Percentiles rank a stretch among this genome's conserved stretches.
phyloP scores from a whole-genome alignment of 331 rosid genomes.

The Rhamnella rubrinervis region DNA sequence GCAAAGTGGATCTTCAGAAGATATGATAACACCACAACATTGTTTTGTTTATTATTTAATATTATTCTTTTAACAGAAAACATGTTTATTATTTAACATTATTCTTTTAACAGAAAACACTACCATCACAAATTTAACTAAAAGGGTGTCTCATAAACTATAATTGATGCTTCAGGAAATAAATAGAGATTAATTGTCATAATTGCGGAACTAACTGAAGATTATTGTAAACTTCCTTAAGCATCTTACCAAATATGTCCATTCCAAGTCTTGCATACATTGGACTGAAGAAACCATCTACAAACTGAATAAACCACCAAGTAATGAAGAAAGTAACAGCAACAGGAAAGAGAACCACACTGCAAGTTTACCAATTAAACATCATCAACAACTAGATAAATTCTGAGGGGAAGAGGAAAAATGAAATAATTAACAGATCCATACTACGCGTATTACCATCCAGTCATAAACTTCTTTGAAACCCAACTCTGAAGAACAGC shows the following conservation, averaged over 20 bases:
- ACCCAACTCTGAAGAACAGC: slow-evolving; percentile 60
- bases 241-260: slow-evolving; percentile 44
- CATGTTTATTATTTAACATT: too few species aligned
- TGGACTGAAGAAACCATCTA: slow-evolving; percentile 53
- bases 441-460: slow-evolving; percentile 38
- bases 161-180: too few species aligned
- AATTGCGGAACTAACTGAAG: background rate
- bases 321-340: slow-evolving; percentile 51
- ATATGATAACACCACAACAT: too few species aligned
- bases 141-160: too few species aligned
- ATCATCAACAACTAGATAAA: background rate
- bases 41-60: too few species aligned
- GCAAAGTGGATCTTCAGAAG: too few species aligned
- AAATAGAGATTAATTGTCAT: too few species aligned
- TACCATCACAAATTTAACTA: too few species aligned
- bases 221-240: background rate
- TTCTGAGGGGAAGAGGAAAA: background rate
- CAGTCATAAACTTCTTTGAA: slow-evolving; percentile 56
- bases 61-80: too few species aligned
- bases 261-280: slow-evolving; percentile 49
- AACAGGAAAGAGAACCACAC: slow-evolving; percentile 57
- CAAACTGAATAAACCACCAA: slow-evolving; percentile 53
- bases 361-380: slow-evolving; percentile 26
- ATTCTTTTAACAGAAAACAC: too few species aligned
- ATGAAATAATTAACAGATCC: background rate